Conservation (phyloP, 129 eudicot genomes). For the Artemisia tridentata region DNA sequence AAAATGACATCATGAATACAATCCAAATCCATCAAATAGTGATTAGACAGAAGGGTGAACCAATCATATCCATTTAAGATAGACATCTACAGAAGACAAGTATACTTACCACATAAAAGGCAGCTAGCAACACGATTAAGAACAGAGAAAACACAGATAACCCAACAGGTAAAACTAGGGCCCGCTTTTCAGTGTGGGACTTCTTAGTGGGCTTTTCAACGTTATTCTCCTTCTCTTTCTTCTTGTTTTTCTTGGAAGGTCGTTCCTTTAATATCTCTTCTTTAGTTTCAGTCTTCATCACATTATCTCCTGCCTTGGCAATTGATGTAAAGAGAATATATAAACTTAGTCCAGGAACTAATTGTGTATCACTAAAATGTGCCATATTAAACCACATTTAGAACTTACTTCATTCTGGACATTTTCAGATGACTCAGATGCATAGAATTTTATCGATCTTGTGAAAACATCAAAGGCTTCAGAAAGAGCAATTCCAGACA, state of each 20-base stretch:
- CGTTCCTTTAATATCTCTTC: slow-evolving; percentile 72
- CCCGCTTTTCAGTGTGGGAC: slow-evolving; percentile 57
- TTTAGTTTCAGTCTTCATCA: slow-evolving; percentile 54
- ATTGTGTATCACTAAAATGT: not conserved
- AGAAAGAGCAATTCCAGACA: slow-evolving; percentile 99
- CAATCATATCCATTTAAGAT: not conserved
- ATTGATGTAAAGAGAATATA: slow-evolving; percentile 8
- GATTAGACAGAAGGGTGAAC: not conserved
- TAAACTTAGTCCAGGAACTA: slow-evolving; percentile 26
- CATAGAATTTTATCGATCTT: slow-evolving; percentile 71
- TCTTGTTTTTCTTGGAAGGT: slow-evolving; percentile 66
- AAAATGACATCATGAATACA: too few species aligned
- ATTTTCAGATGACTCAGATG: slow-evolving; percentile 38
- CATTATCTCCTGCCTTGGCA: slow-evolving; percentile 69
- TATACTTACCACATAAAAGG: slow-evolving; percentile 85
- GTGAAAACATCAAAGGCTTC: slow-evolving; percentile 88
- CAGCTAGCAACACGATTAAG: slow-evolving; percentile 80
- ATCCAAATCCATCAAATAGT: too few species aligned
- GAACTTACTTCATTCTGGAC: slow-evolving; percentile 54
- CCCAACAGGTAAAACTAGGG: slow-evolving; percentile 83
- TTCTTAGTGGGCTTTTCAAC: slow-evolving; percentile 48
- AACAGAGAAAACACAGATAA: slow-evolving; percentile 76
- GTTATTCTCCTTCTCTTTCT: slow-evolving; percentile 71
- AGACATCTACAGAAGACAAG: slow-evolving; percentile 9
- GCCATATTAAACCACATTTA: slow-evolving; percentile 1